Base-by-base conservation (phyloP, 2,329 filamentous ascomycete species). In the Cytospora paraplurivora region DNA sequence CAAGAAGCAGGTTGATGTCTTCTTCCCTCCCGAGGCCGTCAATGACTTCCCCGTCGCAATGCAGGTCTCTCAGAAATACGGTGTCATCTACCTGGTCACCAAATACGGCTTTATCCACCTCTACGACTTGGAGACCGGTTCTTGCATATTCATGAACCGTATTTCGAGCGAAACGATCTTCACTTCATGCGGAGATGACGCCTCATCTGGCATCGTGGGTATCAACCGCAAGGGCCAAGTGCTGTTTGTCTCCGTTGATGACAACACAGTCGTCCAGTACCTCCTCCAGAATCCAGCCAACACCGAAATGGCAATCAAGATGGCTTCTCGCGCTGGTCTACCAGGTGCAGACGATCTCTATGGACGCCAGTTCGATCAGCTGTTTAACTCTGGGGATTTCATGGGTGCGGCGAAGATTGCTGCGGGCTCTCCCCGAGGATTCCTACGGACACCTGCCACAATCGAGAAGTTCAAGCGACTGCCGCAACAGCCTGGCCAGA, bases 141-240 rank as follows among this genome's bases (percentile, higher is more conserved):
- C 90, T 13, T 96, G 92, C 76, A 95, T 99, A 75, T 99, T 97
- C 85, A 96, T 99, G 93, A 99, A 99, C 84, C 90, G 96, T 71
- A 99, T 99, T 73, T 99, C 95, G 38, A 97, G 93, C 81, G 95
- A 99, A 75, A 99, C 95, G 33, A 98, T 99, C 75, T 99, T 99
- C 81, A 96, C 94, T 33, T 97, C 93, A 21, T 90, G 92, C 54
- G 81, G 88, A 41, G 95, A 99, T 75, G 85, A 85, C 61, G 88
- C 93, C 27, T 96, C 92, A 19, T 87, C 89, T 53, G 96, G 96
- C 71, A 90, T 99, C 67, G 85, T 99, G 59, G 93, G 92, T 70
- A 94, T 99, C 75, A 99, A 99, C 81, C 89, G 96, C 73, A 97
- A 97, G 81, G 96, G 95, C 67, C 95, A 99, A 78, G 93, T 98